Base-by-base conservation (phyloP, 2,329 filamentous ascomycete genomes). In the Ilyonectria destructans region DNA sequence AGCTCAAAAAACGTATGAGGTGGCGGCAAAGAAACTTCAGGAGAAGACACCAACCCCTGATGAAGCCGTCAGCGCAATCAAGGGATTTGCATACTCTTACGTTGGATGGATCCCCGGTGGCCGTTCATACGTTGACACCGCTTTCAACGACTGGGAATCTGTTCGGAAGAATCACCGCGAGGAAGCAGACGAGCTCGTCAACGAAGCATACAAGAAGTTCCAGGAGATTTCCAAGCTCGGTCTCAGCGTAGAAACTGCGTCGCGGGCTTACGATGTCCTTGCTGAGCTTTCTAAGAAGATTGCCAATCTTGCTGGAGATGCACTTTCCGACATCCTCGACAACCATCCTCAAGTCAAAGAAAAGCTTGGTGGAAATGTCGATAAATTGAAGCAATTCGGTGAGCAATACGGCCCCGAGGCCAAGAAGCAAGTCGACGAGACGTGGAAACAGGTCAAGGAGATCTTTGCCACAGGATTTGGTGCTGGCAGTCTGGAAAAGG, bases 331-430 rank as follows among this genome's bases (percentile, higher is more conserved):
- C 69, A 88, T 95, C 48, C 79, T 94, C 58, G 87, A 94, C 75
- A 93, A 93, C 77, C 92, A 95, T 77, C 93, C 93, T 0, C 80
- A 91, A 73, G 75, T 93, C 21, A 93, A 93, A 84, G 87, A 94
- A 77, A 91, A 92, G 81, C 81, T 94, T 9, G 92, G 92, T 15
- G 89, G 88, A 12, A 90, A 88, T 72, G 81, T 93, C 51, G 88
- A 93, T 57, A 87, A 92, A 78, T 83, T 95, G 57, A 92, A 93
- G 85, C 80, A 90, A 71, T 86, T 93, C 80, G 90, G 90, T 29
- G 88, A 93, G 15, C 84, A 89, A 67, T 92, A 92, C 74, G 93
- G 93, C 0, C 92, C 92, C 0, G 91, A 94, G 77, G 92, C 91
- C 0, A 93, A 94, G 87, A 91, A 94, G 85, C 87, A 93, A 79